Conservation (phyloP, 768 basidiomycete species). For the Lyophyllum atratum region DNA sequence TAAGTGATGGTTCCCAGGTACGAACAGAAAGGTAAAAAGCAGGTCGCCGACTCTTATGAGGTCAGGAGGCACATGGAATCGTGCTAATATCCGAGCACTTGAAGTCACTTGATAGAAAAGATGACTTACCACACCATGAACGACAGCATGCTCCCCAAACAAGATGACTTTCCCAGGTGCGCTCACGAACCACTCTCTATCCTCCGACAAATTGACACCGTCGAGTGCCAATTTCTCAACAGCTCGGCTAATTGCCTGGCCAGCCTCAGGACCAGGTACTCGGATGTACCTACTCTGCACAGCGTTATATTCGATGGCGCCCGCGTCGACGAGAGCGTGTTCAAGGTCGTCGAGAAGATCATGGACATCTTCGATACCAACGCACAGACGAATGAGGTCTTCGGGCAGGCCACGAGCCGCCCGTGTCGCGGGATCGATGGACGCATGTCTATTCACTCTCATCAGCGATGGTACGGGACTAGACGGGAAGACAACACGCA, state of each 20-base stretch:
- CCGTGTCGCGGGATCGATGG: slow-evolving; percentile 93
- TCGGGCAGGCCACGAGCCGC: slow-evolving; percentile 98
- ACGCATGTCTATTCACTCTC: slow-evolving; percentile 73
- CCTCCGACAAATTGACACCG: slow-evolving; percentile 32
- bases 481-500: slow-evolving; percentile 47
- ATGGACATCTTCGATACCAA: slow-evolving; percentile 93
- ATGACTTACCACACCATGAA: slow-evolving; percentile 87
- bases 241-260: slow-evolving; percentile 51
- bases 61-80: background rate
- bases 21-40: background rate
- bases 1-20: slow-evolving; percentile 5
- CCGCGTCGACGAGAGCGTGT: slow-evolving; percentile 87
- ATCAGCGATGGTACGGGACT: slow-evolving; percentile 9
- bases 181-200: slow-evolving; percentile 79
- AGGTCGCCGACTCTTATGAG: background rate
- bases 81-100: background rate
- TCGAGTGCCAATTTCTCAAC: slow-evolving; percentile 66
- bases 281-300: slow-evolving; percentile 54
- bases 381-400: slow-evolving; percentile 95
- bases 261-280: slow-evolving; percentile 29
- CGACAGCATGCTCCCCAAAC: slow-evolving; percentile 98
- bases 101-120: slow-evolving; percentile 4
- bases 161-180: slow-evolving; percentile 98
- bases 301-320: slow-evolving; percentile 71
- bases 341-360: slow-evolving; percentile 97